Conservation (phyloP, 139 green algal species). For the Marvania coccoides region DNA sequence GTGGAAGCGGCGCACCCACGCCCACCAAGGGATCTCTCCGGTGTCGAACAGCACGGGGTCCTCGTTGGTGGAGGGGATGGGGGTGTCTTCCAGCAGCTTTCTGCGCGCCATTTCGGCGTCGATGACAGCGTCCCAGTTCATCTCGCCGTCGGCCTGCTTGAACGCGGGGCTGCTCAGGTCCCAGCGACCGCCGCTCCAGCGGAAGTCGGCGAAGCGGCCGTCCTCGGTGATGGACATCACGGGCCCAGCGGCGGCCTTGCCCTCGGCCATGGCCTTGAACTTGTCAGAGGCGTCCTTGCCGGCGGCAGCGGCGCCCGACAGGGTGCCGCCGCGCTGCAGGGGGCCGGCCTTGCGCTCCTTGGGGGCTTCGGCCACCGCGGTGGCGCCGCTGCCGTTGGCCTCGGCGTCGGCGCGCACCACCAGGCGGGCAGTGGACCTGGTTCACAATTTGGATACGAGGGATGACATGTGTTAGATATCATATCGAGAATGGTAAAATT, state of each 20-base stretch:
- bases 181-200: conserved; percentile 77
- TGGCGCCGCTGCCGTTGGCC: conserved; percentile 8
- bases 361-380: not conserved
- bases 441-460: too few relatives aligned
- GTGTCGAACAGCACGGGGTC: conserved; percentile 91
- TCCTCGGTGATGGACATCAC: conserved; percentile 43
- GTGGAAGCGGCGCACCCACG: conserved; percentile 91
- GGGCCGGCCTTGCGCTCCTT: conserved; percentile 52
- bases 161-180: conserved; percentile 22
- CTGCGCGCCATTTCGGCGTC: conserved; percentile 85
- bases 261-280: conserved; percentile 36
- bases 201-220: conserved; percentile 72
- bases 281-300: conserved; percentile 58
- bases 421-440: too few relatives aligned
- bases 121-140: conserved; percentile 77
- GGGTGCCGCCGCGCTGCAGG: conserved; percentile 61
- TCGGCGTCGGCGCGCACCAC: conserved; percentile 2
- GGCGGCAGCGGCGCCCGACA: conserved; percentile 51
- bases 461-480: too few relatives aligned
- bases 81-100: conserved; percentile 74
- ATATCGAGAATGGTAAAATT: too few relatives aligned
- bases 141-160: conserved; percentile 42
- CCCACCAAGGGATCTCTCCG: conserved; percentile 87
- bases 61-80: conserved; percentile 75
- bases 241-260: not conserved